Evolutionary conservation across 1,284 basidiomycete species (phyloP), one percentile per base, ranked within the genome.

Genomic region (Neolentinus lepideus): DNA sequence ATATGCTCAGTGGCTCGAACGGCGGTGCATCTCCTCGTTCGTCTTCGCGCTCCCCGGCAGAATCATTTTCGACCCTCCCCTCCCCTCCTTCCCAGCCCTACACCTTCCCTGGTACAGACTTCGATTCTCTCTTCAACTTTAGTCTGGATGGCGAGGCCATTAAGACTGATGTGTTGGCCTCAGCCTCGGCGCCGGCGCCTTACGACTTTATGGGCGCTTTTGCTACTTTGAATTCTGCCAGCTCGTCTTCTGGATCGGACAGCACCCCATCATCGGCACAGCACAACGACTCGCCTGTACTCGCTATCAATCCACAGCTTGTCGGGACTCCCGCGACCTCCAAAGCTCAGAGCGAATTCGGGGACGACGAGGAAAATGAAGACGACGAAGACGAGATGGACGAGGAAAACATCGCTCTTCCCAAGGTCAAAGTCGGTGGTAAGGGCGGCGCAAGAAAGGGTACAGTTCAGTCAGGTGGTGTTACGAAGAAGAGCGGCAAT

Each of bases 401-500:
- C 48, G 73, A 69, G 2, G 63, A 65, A 16, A 60, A 66, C 1
- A 60, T 61, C 2, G 59, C 57, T 2, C 19, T 54, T 19, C 11
- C 52, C n/a, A n/a, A 60, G 3, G 72, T 76, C 66, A 80, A 83
- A 62, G 76, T 75, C 55, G 83, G 78, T 50, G 84, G 83, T 3
- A 79, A 81, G 59, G 75, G 75, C 1, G 62, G 75, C 1, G 62
- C 61, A 51, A 75, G 87, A 52, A 85, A 83, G 64, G 85, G 86
- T 50, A 87, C 86, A 2, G 83, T 90, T 45, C 78, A 81, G 51
- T 80, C 81, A 1, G 89, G 88, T 6, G 88, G 88, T n/a, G 70
- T 88, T 57, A 71, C 76, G 52, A 89, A 86, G 71, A 85, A 84
- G 64, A 58, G 71, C 0, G 61, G 67, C 19, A 54, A 62, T 35